phyloP scores from a whole-genome alignment of 768 basidiomycete species.

The Serendipita sp. region DNA sequence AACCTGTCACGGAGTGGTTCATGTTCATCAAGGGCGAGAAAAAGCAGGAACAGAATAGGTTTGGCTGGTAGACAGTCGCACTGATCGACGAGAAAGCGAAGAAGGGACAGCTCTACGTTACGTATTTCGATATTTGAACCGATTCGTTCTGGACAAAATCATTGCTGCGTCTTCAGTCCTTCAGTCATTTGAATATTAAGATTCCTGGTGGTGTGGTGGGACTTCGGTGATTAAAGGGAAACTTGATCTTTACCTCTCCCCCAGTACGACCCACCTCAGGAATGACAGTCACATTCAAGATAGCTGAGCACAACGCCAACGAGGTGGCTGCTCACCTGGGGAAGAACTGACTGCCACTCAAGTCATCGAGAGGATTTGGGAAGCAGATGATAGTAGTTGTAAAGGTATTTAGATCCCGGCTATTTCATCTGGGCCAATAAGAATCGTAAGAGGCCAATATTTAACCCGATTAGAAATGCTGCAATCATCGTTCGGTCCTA shows the following conservation, averaged over 20 bases:
- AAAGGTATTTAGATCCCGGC: not conserved
- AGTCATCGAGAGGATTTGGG: not conserved
- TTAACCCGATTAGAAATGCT: slow-evolving; percentile 14
- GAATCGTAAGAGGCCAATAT: not conserved
- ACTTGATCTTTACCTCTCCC: no score
- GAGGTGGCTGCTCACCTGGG: not conserved
- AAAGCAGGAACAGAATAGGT: no score
- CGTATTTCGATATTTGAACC: no score
- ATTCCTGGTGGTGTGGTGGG: no score
- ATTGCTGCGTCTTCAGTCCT: no score
- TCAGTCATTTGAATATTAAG: no score
- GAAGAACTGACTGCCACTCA: not conserved
- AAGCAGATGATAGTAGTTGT: not conserved
- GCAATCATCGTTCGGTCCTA: slow-evolving; percentile 18
- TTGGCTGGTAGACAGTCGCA: no score
- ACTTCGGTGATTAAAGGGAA: no score
- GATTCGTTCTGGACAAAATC: no score
- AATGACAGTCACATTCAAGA: slow-evolving; percentile 1
- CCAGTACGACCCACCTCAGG: no score
- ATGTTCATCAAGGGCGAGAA: not conserved
- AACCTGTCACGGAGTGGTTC: not conserved
- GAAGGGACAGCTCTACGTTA: no score
- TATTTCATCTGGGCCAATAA: not conserved
- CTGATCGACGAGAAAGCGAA: no score
- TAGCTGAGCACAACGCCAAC: not conserved